Evolutionary conservation across 2,329 filamentous ascomycete species (phyloP), one percentile per base, ranked within the genome.

Genomic region (Trichoderma hamatum): DNA sequence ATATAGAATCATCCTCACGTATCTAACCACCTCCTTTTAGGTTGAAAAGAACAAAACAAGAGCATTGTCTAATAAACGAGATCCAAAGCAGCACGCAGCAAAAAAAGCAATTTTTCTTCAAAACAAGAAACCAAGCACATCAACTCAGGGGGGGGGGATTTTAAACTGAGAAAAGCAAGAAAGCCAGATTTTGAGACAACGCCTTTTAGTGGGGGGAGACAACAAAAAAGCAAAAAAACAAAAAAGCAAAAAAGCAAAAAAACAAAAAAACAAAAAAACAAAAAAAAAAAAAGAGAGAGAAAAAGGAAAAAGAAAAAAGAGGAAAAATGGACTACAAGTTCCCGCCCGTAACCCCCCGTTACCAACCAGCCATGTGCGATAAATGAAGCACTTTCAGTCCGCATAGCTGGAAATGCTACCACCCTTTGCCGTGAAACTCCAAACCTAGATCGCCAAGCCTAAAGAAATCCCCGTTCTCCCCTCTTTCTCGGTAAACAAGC

Each of bases 381-480:
- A 59, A 56, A 61, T 61, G 69, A 70, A 70, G 69, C 69, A 64
- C 69, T 70, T 70, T 70, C 69, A 64, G 69, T 70, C 65, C 65
- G 52, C 69, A 70, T 70, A 66, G 69, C 52, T 68, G 65, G 68
- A 19, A 39, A 64, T 62, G 61, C 51, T 59, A 24, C 61, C 61
- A 59, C 49, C 67, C 21, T 52, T 54, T 55, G 46, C 65, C 65
- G 28, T 52, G 32, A 64, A 67, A 67, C 65, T 67, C 65, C 65
- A 67, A 60, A 67, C 43, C 46, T 16, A 21, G 43, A 59, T 36
- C 43, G 26, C 26, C 63, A 28, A 26, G 26, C 63, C n/a, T n/a
- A 14, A 49, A 24, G 5, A 49, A 66, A n/a, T 14, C 54, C 10
- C 36, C 39, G 5, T 46, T 34, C 26, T 56, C 24, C 24, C 36